These are phyloP conservation scores for Globisporangium radiosum DNA, from an alignment of 352 stramenopile species.

Conservation along the genomic window DNA sequence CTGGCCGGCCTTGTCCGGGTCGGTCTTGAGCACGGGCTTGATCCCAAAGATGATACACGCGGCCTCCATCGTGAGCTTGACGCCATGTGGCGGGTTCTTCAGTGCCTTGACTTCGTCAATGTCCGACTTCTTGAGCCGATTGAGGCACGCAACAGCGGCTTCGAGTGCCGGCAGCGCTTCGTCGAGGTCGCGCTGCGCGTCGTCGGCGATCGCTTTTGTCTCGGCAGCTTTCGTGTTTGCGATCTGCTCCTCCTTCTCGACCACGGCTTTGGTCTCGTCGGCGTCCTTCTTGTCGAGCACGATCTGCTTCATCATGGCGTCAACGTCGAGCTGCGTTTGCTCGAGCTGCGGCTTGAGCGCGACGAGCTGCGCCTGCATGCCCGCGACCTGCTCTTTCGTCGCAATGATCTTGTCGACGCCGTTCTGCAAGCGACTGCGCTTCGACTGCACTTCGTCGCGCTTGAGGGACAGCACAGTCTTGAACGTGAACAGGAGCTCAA, in stretches of 20 bases:
- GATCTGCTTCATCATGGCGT: conserved; percentile 93
- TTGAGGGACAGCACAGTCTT: conserved; percentile 87
- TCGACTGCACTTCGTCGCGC: conserved; percentile 84
- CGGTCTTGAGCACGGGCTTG: conserved; percentile 85
- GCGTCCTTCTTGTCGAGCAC: conserved; percentile 89
- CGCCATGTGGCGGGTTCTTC: conserved; percentile 83
- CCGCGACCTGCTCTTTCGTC: conserved; percentile 89
- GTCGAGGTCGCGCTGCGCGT: conserved; percentile 90
- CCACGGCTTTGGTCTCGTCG: conserved; percentile 87
- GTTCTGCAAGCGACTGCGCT: conserved; percentile 81
- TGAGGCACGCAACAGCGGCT: conserved; percentile 89
- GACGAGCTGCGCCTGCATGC: conserved; percentile 89
- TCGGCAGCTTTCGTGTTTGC: conserved; percentile 90
- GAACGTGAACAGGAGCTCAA: conserved; percentile 92
- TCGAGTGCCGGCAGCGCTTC: conserved; percentile 90
- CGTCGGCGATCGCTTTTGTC: conserved; percentile 90
- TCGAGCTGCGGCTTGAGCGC: conserved; percentile 90
- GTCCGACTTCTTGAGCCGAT: conserved; percentile 90
- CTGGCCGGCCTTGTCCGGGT: conserved; percentile 87
- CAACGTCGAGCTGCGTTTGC: conserved; percentile 89
- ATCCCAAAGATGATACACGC: conserved; percentile 94
- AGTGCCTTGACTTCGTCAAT: conserved; percentile 91
- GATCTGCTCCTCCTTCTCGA: conserved; percentile 89
- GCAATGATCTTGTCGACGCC: conserved; percentile 92
- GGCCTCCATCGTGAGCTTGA: conserved; percentile 88